Evolutionary conservation across 495 filamentous ascomycete genomes (phyloP).

Genomic region (Xylaria castorea): DNA sequence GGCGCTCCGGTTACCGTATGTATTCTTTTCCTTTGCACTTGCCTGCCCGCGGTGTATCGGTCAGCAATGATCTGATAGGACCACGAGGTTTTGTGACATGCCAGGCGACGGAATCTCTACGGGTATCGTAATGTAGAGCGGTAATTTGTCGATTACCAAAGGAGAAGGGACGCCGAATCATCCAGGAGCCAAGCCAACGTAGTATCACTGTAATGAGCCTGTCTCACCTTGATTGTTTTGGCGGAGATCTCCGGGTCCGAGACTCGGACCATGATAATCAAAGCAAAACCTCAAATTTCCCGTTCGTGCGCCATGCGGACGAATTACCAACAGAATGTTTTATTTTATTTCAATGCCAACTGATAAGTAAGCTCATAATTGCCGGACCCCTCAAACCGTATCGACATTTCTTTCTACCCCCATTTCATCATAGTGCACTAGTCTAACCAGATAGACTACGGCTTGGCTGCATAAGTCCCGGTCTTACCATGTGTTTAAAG

Average conservation of each 20-base stretch:
- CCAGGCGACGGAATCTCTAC: background rate
- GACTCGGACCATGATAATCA: background rate
- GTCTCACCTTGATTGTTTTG: slow-evolving; percentile 7
- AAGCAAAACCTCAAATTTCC: background rate
- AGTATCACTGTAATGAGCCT: background rate
- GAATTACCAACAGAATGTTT: background rate
- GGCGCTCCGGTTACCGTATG: background rate
- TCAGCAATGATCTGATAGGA: background rate
- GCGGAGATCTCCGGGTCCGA: background rate
- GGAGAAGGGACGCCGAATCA: background rate
- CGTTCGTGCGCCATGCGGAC: background rate
- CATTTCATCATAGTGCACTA: slow-evolving; percentile 4
- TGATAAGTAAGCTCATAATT: background rate
- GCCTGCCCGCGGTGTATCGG: background rate
- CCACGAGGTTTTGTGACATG: background rate
- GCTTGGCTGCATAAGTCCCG: slow-evolving; percentile 7
- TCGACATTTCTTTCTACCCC: background rate
- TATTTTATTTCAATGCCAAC: background rate
- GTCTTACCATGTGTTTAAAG: slow-evolving; percentile 7
- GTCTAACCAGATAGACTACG: background rate
- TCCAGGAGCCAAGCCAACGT: background rate
- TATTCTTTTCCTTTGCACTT: background rate
- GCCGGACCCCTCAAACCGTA: background rate
- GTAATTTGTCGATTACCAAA: background rate
- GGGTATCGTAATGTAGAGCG: background rate